Evolutionary conservation across 1,284 basidiomycete genomes (phyloP).

Genomic region (Athelia psychrophila): DNA sequence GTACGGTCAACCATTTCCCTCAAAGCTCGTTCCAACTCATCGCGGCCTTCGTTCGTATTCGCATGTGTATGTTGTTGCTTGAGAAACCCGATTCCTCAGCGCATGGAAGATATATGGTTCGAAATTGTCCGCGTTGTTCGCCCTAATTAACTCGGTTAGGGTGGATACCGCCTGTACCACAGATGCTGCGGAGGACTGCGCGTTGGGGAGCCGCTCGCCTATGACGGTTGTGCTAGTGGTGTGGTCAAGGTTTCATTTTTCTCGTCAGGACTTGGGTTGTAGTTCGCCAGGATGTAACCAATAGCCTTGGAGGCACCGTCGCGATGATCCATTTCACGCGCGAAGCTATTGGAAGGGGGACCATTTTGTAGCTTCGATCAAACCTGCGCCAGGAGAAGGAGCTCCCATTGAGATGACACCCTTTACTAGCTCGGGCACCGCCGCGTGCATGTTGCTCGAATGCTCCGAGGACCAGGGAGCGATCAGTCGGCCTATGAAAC

Average conservation of each 20-base stretch:
- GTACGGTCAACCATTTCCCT: conserved; percentile 85
- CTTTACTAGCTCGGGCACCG: conserved; percentile 92
- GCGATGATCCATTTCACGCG: conserved; percentile 83
- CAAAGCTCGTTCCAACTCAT: conserved; percentile 79
- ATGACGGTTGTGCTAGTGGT: conserved; percentile 5
- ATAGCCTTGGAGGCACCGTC: conserved; percentile 74
- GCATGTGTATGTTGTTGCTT: conserved; percentile 70
- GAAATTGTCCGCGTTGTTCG: conserved; percentile 99
- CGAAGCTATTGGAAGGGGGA: conserved; percentile 81
- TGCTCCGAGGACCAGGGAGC: conserved; percentile 81
- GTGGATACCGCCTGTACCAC: conserved; percentile 88
- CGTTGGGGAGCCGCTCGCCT: conserved; percentile 47
- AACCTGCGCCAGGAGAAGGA: conserved; percentile 75
- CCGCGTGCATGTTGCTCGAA: conserved; percentile 78
- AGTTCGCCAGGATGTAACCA: conserved; percentile 79
- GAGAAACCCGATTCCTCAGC: conserved; percentile 85
- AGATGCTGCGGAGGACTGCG: conserved; percentile 83
- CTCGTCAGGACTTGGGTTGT: conserved; percentile 32
- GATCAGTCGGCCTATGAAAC: conserved; percentile 81
- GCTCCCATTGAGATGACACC: conserved; percentile 94
- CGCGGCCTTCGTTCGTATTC: conserved; percentile 58
- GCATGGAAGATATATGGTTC: conserved; percentile 99
- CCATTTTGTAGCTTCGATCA: conserved; percentile 67
- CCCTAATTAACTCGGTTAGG: conserved; percentile 94
- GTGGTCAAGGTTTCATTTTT: conserved; percentile 8